phyloP scores from a whole-genome alignment of 768 basidiomycete species.

The Punctularia strigosozonata region DNA sequence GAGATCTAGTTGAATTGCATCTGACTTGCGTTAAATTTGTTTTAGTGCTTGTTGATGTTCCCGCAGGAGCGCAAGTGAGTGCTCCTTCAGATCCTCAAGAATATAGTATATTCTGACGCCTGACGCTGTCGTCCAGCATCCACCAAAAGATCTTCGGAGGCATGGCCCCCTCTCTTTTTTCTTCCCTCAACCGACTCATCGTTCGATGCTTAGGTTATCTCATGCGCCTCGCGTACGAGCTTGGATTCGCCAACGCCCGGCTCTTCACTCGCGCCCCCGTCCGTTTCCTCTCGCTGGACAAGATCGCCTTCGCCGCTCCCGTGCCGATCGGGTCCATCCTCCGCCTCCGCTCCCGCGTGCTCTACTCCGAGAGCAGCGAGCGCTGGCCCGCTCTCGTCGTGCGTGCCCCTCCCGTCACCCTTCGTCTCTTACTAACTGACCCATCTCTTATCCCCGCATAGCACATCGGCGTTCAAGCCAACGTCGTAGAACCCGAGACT shows the following conservation, averaged over 20 bases:
- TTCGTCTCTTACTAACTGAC: neutral
- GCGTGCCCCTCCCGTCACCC: constrained; percentile 16
- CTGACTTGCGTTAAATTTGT: too few relatives aligned
- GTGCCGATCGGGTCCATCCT: constrained; percentile 81
- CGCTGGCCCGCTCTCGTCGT: constrained; percentile 50
- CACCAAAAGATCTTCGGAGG: constrained; percentile 83
- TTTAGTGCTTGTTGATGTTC: constrained; percentile 70
- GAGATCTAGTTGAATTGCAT: too few relatives aligned
- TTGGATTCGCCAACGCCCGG: constrained; percentile 61
- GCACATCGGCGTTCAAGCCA: constrained; percentile 64
- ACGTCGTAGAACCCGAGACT: constrained; percentile 57
- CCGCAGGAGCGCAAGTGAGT: constrained; percentile 76
- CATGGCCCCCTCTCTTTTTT: constrained; percentile 7
- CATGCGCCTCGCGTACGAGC: constrained; percentile 67
- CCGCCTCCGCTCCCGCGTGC: constrained; percentile 56
- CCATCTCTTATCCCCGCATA: constrained; percentile 15
- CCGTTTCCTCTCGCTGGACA: constrained; percentile 67
- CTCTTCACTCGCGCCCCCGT: constrained; percentile 58
- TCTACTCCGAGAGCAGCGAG: constrained; percentile 40
- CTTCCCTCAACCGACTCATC: neutral
- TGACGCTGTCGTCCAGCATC: constrained; percentile 28
- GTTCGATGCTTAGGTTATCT: constrained; percentile 25
- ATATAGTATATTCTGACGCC: neutral
- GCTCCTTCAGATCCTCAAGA: neutral
- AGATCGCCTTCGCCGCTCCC: constrained; percentile 67